Percentiles rank a stretch among this genome's conserved stretches.
Conservation (phyloP, 495 filamentous ascomycete species). For the Elasticomyces elasticus region DNA sequence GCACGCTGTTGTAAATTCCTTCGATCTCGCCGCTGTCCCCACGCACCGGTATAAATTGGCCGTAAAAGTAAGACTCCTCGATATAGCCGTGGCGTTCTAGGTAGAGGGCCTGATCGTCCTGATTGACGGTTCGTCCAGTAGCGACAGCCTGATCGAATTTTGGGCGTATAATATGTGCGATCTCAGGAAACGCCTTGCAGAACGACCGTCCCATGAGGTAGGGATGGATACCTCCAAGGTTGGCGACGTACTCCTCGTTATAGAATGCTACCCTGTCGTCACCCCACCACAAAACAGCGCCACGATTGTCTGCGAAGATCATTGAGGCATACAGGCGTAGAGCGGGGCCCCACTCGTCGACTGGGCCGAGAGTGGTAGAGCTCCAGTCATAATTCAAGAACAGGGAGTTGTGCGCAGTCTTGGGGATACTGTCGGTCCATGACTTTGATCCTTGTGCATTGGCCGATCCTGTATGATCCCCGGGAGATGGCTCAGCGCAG, state of each 20-base stretch:
- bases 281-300: constrained; percentile 19
- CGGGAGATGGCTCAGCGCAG: too few relatives aligned
- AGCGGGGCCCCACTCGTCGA: constrained; percentile 4
- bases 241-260: constrained; percentile 6
- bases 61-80: constrained; percentile 29
- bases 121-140: background rate
- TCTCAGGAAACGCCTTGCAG: background rate
- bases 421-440: constrained; percentile 18
- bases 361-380: constrained; percentile 4
- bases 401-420: constrained; percentile 12
- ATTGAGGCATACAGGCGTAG: constrained; percentile 7
- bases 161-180: background rate
- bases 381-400: constrained; percentile 5
- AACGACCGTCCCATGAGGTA: constrained; percentile 3
- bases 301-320: constrained; percentile 19
- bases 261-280: constrained; percentile 8
- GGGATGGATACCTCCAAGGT: constrained; percentile 3
- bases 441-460: constrained; percentile 4
- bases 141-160: background rate
- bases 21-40: constrained; percentile 27
- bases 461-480: too few relatives aligned
- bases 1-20: constrained; percentile 28
- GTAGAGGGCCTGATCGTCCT: constrained; percentile 1
- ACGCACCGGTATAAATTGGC: constrained; percentile 26
- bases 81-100: constrained; percentile 13